Evolutionary conservation across 2,329 filamentous ascomycete genomes (phyloP).

Genomic region (Pseudocercospora crystallina): DNA sequence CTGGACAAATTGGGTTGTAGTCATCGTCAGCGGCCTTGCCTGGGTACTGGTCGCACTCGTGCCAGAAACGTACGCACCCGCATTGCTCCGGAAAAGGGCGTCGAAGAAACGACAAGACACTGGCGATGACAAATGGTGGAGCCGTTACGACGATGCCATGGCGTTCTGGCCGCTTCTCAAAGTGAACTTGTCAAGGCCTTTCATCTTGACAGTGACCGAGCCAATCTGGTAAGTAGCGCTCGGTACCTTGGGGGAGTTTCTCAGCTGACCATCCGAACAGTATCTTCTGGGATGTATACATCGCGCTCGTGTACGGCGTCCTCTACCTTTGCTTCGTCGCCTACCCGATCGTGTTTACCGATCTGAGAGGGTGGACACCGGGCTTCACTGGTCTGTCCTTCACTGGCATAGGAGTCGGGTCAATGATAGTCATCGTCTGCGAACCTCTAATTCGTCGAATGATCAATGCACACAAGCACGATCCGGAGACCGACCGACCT

Average conservation of each 20-base stretch:
- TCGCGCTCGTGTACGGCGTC: slow-evolving; percentile 78
- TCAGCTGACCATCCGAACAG: slow-evolving; percentile 39
- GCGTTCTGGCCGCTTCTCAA: slow-evolving; percentile 67
- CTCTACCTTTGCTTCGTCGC: slow-evolving; percentile 89
- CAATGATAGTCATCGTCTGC: slow-evolving; percentile 50
- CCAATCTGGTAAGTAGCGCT: slow-evolving; percentile 68
- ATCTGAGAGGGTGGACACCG: slow-evolving; percentile 73
- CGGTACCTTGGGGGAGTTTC: background rate
- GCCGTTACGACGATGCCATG: slow-evolving; percentile 72
- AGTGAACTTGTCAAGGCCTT: slow-evolving; percentile 73
- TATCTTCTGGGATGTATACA: slow-evolving; percentile 71
- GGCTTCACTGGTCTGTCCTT: slow-evolving; percentile 77
- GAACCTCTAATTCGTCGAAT: slow-evolving; percentile 72
- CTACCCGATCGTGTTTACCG: slow-evolving; percentile 79
- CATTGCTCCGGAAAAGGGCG: slow-evolving; percentile 66
- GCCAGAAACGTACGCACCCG: slow-evolving; percentile 75
- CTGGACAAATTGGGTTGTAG: slow-evolving; percentile 79
- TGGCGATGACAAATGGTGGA: slow-evolving; percentile 73
- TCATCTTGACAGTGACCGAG: slow-evolving; percentile 74
- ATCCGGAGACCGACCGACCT: slow-evolving; percentile 71
- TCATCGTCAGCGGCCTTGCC: slow-evolving; percentile 68
- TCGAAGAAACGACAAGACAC: slow-evolving; percentile 65
- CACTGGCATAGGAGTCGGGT: slow-evolving; percentile 65
- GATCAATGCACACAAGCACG: slow-evolving; percentile 73
- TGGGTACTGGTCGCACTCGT: slow-evolving; percentile 60